Base-by-base conservation (phyloP, 495 filamentous ascomycete genomes). In the Friedmanniomyces endolithicus region DNA sequence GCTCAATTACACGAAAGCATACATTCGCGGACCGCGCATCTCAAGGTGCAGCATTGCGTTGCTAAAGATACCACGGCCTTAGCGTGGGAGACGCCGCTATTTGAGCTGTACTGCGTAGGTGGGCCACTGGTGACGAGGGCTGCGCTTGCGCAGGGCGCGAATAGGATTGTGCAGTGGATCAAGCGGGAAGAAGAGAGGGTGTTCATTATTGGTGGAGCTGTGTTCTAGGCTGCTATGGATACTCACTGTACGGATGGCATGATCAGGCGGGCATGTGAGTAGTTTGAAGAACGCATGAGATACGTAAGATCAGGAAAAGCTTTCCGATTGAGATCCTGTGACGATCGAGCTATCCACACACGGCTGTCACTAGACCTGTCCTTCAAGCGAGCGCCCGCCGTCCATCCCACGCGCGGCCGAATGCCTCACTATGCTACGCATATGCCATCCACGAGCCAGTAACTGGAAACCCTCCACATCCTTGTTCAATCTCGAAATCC, bases 31-130 rank as follows among this genome's bases (percentile, higher is more conserved):
- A 83, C 88, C 56, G 80, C 81, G 1, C 84, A 88, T 63, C 74
- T 94, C 50, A 94, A 92, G 63, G 84, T 96, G 1, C 77, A 92
- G 44, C 85, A 95, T 65, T 83, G 78, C 52, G 79, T 88, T 6
- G 78, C 78, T 27, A 80, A 78, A 11, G 86, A 85, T 33, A 77
- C 82, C 22, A 84, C 85, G 23, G 83, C 84, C 1, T 78, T 98
- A 33, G 92, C 85, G 6, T 97, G 92, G 92, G 77, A 85, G 37
- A 95, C 89, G 19, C 87, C 88, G 2, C 64, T 83, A 0, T 96
- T 96, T 58, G 94, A 98, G 67, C 74, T 98, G 48, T 98, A 96
- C 72, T 90, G 86, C 65, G 83, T 97, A 8, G 88, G 89, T n/a
- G 85, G 85, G 14, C 80, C 82, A 3, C 82, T 84, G 48, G 78